Percentiles rank a stretch among this genome's conserved stretches.
phyloP scores from a whole-genome alignment of 2,329 filamentous ascomycete genomes.

The Alternaria conjuncta region DNA sequence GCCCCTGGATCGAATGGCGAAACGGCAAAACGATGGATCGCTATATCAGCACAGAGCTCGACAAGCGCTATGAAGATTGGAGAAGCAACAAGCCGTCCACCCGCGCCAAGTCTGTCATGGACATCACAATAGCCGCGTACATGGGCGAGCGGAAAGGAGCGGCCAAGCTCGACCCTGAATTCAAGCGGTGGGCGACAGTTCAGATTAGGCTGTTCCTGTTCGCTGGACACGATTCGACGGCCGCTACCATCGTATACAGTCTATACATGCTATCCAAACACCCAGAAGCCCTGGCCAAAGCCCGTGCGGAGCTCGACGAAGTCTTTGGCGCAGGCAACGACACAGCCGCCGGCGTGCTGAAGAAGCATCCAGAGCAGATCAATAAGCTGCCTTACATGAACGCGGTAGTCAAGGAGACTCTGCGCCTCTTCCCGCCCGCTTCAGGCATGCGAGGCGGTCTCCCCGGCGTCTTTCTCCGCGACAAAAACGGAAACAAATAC shows the following conservation, averaged over 20 bases:
- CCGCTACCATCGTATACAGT: slow-evolving; percentile 41
- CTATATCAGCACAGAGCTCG: slow-evolving; percentile 20
- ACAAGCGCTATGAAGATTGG: slow-evolving; percentile 19
- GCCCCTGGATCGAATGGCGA: slow-evolving; percentile 10
- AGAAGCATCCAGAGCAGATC: slow-evolving; percentile 30
- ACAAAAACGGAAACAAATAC: slow-evolving; percentile 25
- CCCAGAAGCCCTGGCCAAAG: slow-evolving; percentile 22
- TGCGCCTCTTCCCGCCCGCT: slow-evolving; percentile 41
- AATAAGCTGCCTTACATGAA: slow-evolving; percentile 39
- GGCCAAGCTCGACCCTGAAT: slow-evolving; percentile 25
- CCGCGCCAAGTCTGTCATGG: slow-evolving; percentile 18
- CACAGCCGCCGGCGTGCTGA: slow-evolving; percentile 17
- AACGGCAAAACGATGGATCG: slow-evolving; percentile 18
- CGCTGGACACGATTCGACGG: slow-evolving; percentile 46
- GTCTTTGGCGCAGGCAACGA: slow-evolving; percentile 35
- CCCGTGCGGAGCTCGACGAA: slow-evolving; percentile 39
- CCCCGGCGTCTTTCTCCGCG: slow-evolving; percentile 18
- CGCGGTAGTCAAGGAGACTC: slow-evolving; percentile 46
- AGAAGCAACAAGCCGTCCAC: not conserved
- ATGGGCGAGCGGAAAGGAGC: slow-evolving; percentile 6
- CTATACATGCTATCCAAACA: slow-evolving; percentile 36
- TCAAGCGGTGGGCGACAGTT: slow-evolving; percentile 16
- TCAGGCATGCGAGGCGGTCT: slow-evolving; percentile 37
- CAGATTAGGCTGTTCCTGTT: slow-evolving; percentile 29
- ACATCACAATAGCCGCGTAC: slow-evolving; percentile 16